phyloP scores from a whole-genome alignment of 148 eudicot genomes.

The Euryodendron excelsum region DNA sequence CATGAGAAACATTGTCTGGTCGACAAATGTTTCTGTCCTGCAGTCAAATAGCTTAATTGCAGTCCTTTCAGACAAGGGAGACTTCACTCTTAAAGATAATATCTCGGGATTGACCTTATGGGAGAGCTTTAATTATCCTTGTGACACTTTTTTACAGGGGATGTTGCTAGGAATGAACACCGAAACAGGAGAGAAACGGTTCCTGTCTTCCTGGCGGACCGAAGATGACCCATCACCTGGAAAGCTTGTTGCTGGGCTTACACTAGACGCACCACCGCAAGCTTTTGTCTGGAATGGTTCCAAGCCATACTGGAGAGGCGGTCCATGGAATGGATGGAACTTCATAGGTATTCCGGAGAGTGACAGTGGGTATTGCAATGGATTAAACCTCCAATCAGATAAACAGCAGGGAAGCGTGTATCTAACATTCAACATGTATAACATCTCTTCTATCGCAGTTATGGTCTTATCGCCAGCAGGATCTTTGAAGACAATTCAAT shows the following conservation, averaged over 20 bases:
- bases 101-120: neutral
- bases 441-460: neutral
- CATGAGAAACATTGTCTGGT: neutral
- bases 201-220: neutral
- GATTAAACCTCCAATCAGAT: neutral
- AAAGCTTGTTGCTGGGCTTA: neutral
- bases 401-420: neutral
- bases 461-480: neutral
- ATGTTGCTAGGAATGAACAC: neutral
- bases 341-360: neutral
- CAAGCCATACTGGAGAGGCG: neutral
- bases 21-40: neutral
- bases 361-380: neutral
- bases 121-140: slow-evolving; percentile 10
- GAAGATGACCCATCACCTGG: neutral
- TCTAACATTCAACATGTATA: neutral
- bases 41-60: neutral
- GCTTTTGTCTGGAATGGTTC: neutral
- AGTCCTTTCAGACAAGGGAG: slow-evolving; percentile 5
- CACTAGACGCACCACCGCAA: neutral
- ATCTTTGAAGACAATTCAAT: neutral
- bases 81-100: neutral
- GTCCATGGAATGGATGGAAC: slow-evolving; percentile 15
- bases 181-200: neutral
- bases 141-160: neutral